Conservation (phyloP, 345 rosid species). For the Citrus glauca region DNA sequence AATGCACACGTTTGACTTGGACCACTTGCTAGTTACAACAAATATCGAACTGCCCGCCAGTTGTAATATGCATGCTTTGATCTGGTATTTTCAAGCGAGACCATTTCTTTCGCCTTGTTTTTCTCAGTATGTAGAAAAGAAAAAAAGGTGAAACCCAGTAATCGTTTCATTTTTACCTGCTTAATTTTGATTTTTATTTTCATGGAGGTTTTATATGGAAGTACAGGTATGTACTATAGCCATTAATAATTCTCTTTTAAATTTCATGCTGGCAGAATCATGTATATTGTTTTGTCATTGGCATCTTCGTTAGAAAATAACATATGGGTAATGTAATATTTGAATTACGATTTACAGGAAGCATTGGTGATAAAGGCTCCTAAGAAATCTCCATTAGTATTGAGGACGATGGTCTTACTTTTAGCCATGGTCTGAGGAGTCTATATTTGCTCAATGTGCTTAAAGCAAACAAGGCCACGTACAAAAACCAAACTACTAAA, state of each 20-base stretch:
- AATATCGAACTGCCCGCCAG: neutral
- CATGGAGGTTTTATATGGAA: slow-evolving; percentile 33
- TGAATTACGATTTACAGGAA: slow-evolving; percentile 26
- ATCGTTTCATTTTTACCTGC: neutral
- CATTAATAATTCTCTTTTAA: too few species aligned
- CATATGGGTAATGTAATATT: neutral
- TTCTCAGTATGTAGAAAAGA: slow-evolving; percentile 9
- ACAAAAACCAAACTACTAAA: slow-evolving; percentile 15
- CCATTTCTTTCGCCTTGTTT: slow-evolving; percentile 32
- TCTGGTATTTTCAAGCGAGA: slow-evolving; percentile 3
- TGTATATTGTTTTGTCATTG: neutral
- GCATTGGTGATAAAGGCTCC: slow-evolving; percentile 27
- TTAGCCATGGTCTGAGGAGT: slow-evolving; percentile 37
- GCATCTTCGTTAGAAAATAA: neutral
- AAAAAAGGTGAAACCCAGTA: neutral
- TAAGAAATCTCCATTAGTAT: slow-evolving; percentile 27
- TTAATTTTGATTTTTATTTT: neutral
- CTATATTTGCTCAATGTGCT: slow-evolving; percentile 30
- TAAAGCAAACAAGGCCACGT: slow-evolving; percentile 24
- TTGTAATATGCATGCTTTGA: neutral
- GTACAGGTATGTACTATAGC: neutral
- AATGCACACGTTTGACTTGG: neutral
- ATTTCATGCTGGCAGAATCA: too few species aligned
- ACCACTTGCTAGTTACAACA: neutral
- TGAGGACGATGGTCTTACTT: slow-evolving; percentile 27